A percentile compares a stretch with the other conserved stretches of the same genome.
Evolutionary conservation across 139 green algal genomes (phyloP).

Genomic region (Micromonas pusilla): DNA sequence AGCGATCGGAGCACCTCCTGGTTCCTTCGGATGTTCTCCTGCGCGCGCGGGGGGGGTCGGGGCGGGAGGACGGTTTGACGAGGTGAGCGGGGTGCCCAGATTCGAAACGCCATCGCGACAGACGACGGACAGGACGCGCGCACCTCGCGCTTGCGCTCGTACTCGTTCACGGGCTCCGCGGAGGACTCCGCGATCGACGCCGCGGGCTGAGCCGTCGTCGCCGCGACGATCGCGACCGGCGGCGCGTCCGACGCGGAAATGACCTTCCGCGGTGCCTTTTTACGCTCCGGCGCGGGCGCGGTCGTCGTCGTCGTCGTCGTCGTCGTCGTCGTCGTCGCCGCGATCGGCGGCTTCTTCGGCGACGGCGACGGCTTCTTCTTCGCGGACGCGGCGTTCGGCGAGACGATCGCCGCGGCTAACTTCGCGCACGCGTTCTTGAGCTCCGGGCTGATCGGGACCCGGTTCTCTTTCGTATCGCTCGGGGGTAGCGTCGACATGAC

Average conservation of each 20-base stretch:
- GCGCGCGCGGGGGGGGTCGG: no score
- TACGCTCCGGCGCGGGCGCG: no score
- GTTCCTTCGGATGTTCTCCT: neutral
- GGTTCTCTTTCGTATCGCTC: no score
- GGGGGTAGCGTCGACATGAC: no score
- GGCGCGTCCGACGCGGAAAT: no score
- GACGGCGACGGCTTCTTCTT: neutral
- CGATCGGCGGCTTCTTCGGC: neutral
- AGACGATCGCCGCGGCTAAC: neutral
- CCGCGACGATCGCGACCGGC: no score
- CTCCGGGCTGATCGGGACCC: no score
- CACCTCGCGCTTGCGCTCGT: slow-evolving; percentile 18
- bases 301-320: no score
- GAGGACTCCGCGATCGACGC: neutral
- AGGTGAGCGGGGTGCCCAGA: no score
- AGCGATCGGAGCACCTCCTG: neutral
- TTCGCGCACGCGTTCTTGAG: neutral
- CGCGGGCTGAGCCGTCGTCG: neutral
- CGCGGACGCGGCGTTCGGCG: neutral
- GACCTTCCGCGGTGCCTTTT: no score
- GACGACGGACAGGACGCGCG: neutral
- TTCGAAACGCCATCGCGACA: no score
- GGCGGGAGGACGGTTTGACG: no score
- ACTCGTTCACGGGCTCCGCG: neutral
- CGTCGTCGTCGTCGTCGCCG: neutral